Conservation (phyloP, 2,329 filamentous ascomycete genomes). For the Leptographium galeiforme region DNA sequence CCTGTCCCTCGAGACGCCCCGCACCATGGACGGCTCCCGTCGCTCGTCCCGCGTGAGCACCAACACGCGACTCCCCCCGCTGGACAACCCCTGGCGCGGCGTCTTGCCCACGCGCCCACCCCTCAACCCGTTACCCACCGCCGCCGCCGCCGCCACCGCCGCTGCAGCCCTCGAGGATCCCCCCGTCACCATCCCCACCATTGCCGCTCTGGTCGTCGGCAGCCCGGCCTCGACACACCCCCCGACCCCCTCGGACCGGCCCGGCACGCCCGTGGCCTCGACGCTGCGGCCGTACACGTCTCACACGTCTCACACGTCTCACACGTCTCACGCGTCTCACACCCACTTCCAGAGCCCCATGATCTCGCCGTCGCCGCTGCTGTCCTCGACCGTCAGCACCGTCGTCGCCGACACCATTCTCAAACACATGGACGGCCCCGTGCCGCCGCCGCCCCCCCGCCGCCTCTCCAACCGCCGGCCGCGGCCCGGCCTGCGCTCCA, state of each 20-base stretch:
- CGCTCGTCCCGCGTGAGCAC: constrained; percentile 15
- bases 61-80: constrained; percentile 18
- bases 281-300: constrained; percentile 20
- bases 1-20: too few relatives aligned
- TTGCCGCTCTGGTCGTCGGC: background rate
- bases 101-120: background rate
- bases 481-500: constrained; percentile 37
- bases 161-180: background rate
- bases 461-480: constrained; percentile 32
- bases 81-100: constrained; percentile 29
- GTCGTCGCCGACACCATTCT: constrained; percentile 44
- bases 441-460: constrained; percentile 21
- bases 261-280: constrained; percentile 13
- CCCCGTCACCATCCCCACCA: background rate
- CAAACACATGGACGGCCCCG: constrained; percentile 21
- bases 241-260: constrained; percentile 13
- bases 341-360: constrained; percentile 32
- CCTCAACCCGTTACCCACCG: background rate
- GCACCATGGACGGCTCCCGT: constrained; percentile 8
- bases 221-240: background rate
- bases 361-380: constrained; percentile 41
- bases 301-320: too few relatives aligned
- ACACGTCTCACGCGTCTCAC: too few relatives aligned
- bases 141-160: background rate
- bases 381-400: constrained; percentile 44